Conservation (phyloP, 352 stramenopile genomes). For the Sclerospora graminicola region DNA sequence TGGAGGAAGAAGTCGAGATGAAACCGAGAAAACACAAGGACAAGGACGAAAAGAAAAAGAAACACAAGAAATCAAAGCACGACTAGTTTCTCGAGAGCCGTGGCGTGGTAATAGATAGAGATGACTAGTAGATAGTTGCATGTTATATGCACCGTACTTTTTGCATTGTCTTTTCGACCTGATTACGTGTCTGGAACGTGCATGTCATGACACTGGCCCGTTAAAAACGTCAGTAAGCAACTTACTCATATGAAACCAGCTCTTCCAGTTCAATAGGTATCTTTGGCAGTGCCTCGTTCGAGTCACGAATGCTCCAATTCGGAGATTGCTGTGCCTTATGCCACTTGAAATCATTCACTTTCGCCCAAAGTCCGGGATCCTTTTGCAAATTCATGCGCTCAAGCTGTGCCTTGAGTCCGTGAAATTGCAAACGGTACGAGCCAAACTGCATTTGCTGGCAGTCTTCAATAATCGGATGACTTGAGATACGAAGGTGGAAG, state of each 20-base stretch:
- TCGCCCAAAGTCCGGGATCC: slow-evolving; percentile 64
- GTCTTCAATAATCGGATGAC: slow-evolving; percentile 88
- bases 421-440: slow-evolving; percentile 58
- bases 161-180: slow-evolving; percentile 8
- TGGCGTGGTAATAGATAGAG: slow-evolving; percentile 14
- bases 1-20: slow-evolving; percentile 4
- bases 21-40: slow-evolving; percentile 25
- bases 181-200: too few relatives aligned
- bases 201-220: not conserved
- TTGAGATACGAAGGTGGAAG: slow-evolving; percentile 77
- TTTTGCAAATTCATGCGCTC: slow-evolving; percentile 36
- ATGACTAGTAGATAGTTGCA: slow-evolving; percentile 12
- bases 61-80: slow-evolving; percentile 41
- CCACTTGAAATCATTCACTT: slow-evolving; percentile 91
- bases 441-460: slow-evolving; percentile 78
- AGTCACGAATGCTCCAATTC: slow-evolving; percentile 67
- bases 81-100: slow-evolving; percentile 36
- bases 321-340: slow-evolving; percentile 78
- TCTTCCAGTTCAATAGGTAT: slow-evolving; percentile 26
- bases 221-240: slow-evolving; percentile 13
- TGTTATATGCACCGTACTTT: slow-evolving; percentile 31
- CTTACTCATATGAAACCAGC: slow-evolving; percentile 27
- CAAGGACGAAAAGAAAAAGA: slow-evolving; percentile 30
- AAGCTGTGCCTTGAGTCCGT: slow-evolving; percentile 49
- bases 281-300: slow-evolving; percentile 28